These are phyloP conservation scores for Fusarium verticillioides DNA, from an alignment of 2,329 filamentous ascomycete genomes.

Conservation along the genomic window DNA sequence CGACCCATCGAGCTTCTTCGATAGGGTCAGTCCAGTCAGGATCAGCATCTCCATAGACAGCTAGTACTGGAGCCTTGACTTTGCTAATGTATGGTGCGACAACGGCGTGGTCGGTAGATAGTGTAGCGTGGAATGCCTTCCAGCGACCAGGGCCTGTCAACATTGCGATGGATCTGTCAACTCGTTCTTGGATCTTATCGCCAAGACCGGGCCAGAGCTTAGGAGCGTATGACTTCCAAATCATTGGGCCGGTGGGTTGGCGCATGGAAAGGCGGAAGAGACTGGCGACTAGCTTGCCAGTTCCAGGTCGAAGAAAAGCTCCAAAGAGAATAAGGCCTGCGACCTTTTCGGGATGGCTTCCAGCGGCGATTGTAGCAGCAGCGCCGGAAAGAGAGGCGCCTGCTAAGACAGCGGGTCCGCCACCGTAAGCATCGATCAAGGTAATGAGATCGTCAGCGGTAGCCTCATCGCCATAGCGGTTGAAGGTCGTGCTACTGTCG, in stretches of 20 bases:
- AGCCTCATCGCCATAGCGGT: conserved; percentile 17
- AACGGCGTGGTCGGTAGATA: conserved; percentile 15
- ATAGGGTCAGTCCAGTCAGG: conserved; percentile 30
- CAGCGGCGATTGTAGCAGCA: conserved; percentile 23
- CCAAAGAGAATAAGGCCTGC: conserved; percentile 18
- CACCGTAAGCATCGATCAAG: conserved; percentile 9
- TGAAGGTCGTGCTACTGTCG: conserved; percentile 21
- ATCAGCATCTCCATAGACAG: conserved; percentile 29
- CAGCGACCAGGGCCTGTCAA: conserved; percentile 22
- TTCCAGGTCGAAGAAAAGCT: conserved; percentile 18
- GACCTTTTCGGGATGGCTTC: conserved; percentile 15
- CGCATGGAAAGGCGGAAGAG: conserved; percentile 5
- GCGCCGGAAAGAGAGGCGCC: conserved; percentile 19
- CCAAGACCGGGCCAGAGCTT: conserved; percentile 32
- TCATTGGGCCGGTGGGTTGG: not conserved
- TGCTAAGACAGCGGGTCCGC: conserved; percentile 9
- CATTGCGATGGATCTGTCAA: conserved; percentile 6
- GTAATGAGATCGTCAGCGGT: conserved; percentile 21
- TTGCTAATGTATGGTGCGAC: conserved; percentile 19
- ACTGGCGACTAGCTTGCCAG: not conserved
- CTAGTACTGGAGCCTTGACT: conserved; percentile 25
- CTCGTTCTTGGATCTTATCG: conserved; percentile 15
- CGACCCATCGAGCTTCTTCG: conserved; percentile 23
- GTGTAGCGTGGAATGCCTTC: conserved; percentile 30
- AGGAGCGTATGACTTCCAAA: conserved; percentile 18